Evolutionary conservation across 116 monocot genomes (phyloP).

Genomic region (Dioscorea cayenensis): DNA sequence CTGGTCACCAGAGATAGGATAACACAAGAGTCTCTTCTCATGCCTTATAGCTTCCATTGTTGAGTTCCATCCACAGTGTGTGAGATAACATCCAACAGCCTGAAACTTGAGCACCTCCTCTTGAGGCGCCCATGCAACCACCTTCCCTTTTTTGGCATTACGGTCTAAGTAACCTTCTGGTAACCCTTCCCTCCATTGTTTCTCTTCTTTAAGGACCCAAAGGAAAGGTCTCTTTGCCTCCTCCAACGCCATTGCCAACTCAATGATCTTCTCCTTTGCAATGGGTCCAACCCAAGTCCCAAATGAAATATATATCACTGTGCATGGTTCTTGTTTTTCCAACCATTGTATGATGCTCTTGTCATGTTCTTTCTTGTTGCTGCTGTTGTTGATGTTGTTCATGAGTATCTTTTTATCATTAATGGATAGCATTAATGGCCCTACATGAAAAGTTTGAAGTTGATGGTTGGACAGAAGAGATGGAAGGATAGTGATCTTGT

Average conservation of each 20-base stretch:
- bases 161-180: conserved; percentile 31
- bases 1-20: conserved; percentile 52
- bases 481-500: neutral
- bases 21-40: conserved; percentile 37
- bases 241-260: conserved; percentile 55
- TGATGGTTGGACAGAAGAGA: no score
- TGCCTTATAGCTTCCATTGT: conserved; percentile 50
- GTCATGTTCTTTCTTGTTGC: conserved; percentile 26
- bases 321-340: conserved; percentile 17
- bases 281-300: conserved; percentile 65
- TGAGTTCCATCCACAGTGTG: conserved; percentile 79
- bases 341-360: conserved; percentile 41
- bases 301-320: conserved; percentile 64
- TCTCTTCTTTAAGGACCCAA: conserved; percentile 41
- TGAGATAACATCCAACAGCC: conserved; percentile 44
- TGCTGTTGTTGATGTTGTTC: neutral
- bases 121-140: conserved; percentile 66
- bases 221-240: conserved; percentile 41
- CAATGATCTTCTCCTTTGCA: conserved; percentile 26
- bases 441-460: conserved; percentile 17
- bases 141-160: conserved; percentile 23
- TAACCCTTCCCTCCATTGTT: conserved; percentile 40
- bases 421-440: conserved; percentile 17
- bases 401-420: neutral
- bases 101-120: conserved; percentile 36